phyloP scores from a whole-genome alignment of 1,139 yeast genomes.

The Debaryomyces singareniensis region DNA sequence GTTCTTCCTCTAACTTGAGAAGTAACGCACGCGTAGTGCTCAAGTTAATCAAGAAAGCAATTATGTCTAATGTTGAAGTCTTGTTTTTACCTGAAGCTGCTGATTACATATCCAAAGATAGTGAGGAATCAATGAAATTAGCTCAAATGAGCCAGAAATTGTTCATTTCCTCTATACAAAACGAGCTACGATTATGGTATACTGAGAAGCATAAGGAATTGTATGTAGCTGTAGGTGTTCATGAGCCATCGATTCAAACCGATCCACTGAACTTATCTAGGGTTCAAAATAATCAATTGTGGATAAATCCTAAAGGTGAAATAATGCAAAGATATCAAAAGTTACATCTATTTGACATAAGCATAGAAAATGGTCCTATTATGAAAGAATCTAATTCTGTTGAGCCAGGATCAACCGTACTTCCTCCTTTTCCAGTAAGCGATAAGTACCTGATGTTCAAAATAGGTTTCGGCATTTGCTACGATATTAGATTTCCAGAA shows the following conservation, averaged over 20 bases:
- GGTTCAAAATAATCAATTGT: constrained; percentile 66
- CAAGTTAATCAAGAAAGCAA: constrained; percentile 56
- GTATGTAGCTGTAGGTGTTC: constrained; percentile 61
- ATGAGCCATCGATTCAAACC: constrained; percentile 49
- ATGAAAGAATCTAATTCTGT: constrained; percentile 73
- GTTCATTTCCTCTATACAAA: constrained; percentile 45
- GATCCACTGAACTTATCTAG: constrained; percentile 17
- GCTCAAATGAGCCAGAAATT: constrained; percentile 48
- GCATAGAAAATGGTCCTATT: constrained; percentile 68
- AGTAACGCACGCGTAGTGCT: constrained; percentile 56
- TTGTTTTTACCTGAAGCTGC: constrained; percentile 90
- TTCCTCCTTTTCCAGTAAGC: constrained; percentile 43
- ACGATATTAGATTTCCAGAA: constrained; percentile 88
- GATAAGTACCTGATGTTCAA: constrained; percentile 30
- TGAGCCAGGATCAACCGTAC: constrained; percentile 61
- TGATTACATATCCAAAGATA: constrained; percentile 73
- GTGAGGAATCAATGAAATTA: constrained; percentile 56
- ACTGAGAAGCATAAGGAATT: constrained; percentile 13
- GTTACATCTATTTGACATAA: constrained; percentile 84
- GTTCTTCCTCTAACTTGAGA: constrained; percentile 60
- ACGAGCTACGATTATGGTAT: constrained; percentile 28
- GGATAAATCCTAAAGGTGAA: constrained; percentile 61
- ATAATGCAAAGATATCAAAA: constrained; percentile 71
- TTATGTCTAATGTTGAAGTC: constrained; percentile 50
- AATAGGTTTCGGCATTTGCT: constrained; percentile 74